phyloP scores from a whole-genome alignment of 257 asterid genomes.

The Striga asiatica region DNA sequence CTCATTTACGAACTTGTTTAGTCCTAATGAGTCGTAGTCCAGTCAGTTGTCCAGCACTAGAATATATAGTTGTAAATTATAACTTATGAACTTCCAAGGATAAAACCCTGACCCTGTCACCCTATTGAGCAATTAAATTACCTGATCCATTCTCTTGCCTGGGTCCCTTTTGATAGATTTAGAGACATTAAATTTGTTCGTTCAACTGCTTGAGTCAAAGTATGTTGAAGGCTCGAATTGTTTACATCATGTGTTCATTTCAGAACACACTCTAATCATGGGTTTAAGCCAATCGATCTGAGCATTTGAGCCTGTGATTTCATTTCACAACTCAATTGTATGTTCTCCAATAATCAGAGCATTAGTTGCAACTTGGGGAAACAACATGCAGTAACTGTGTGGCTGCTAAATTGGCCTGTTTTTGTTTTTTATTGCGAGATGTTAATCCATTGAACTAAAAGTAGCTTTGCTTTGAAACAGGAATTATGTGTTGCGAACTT shows the following conservation, averaged over 20 bases:
- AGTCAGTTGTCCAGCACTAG: too few relatives aligned
- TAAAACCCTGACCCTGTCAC: too few relatives aligned
- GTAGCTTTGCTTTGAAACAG: neutral
- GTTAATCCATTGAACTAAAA: too few relatives aligned
- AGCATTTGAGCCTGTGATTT: neutral
- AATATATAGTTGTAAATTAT: too few relatives aligned
- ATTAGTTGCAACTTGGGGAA: neutral
- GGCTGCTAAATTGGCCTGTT: neutral
- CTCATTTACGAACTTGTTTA: too few relatives aligned
- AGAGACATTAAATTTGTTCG: neutral
- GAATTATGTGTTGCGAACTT: constrained; percentile 6
- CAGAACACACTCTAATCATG: neutral
- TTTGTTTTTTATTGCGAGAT: too few relatives aligned
- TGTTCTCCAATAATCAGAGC: constrained; percentile 9
- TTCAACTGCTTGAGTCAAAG: neutral
- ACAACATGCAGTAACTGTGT: constrained; percentile 1
- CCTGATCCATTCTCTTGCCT: too few relatives aligned
- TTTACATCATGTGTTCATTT: neutral
- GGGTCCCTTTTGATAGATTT: too few relatives aligned
- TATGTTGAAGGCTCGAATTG: neutral
- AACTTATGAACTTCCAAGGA: too few relatives aligned
- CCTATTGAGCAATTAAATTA: too few relatives aligned
- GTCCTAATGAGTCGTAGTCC: too few relatives aligned
- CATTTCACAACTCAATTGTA: neutral
- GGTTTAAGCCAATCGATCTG: neutral